phyloP scores from a whole-genome alignment of 495 filamentous ascomycete species.

The Opeltia flavorubescens region DNA sequence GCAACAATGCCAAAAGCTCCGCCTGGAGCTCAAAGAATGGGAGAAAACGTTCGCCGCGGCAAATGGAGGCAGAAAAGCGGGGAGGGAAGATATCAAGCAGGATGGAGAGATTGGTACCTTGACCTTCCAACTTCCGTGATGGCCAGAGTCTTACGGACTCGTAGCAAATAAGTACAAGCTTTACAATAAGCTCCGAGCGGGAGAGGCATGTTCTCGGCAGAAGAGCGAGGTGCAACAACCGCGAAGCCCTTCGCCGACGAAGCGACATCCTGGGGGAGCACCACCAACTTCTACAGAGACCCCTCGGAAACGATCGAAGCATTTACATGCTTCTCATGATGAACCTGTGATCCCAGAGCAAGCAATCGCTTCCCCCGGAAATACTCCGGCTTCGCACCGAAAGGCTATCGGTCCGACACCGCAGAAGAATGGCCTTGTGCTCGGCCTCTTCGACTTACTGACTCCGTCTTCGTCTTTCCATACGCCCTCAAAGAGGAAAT shows the following conservation, averaged over 20 bases:
- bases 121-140: not conserved
- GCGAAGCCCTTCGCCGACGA: conserved; percentile 31
- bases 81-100: conserved; percentile 74
- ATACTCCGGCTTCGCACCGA: conserved; percentile 11
- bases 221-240: conserved; percentile 25
- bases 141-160: conserved; percentile 1
- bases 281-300: conserved; percentile 37
- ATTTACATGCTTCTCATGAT: not conserved
- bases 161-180: conserved; percentile 82
- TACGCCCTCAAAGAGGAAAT: conserved; percentile 27
- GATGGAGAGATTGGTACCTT: conserved; percentile 63
- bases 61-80: conserved; percentile 62
- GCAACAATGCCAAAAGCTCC: conserved; percentile 24
- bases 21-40: conserved; percentile 73
- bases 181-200: conserved; percentile 59
- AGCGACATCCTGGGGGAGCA: conserved; percentile 20
- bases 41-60: conserved; percentile 59
- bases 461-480: conserved; percentile 16
- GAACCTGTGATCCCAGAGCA: not conserved
- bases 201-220: conserved; percentile 24
- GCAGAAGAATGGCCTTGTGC: conserved; percentile 70
- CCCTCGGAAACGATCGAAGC: conserved; percentile 17
- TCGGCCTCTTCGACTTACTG: conserved; percentile 86
- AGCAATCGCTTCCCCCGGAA: conserved; percentile 3
- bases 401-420: conserved; percentile 43